phyloP scores from a whole-genome alignment of 2,329 filamentous ascomycete species.

The Fusarium nodosum region DNA sequence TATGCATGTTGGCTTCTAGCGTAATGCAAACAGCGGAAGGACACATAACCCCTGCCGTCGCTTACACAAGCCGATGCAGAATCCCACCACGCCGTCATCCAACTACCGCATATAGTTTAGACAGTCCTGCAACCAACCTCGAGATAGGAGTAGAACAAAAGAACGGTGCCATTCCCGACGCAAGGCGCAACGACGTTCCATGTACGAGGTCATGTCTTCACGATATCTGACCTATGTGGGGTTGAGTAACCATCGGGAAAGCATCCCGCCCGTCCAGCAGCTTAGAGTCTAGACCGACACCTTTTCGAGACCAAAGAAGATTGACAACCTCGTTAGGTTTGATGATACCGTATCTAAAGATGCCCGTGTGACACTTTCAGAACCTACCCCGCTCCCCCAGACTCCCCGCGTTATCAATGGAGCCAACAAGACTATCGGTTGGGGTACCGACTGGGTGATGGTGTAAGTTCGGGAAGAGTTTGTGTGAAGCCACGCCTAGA shows the following conservation, averaged over 20 bases:
- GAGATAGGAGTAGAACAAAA: slow-evolving; percentile 14
- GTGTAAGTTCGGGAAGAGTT: slow-evolving; percentile 1
- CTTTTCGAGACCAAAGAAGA: slow-evolving; percentile 2
- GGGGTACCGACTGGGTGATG: slow-evolving; percentile 28
- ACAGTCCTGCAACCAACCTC: slow-evolving; percentile 8
- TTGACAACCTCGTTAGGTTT: slow-evolving; percentile 18
- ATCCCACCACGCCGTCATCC: background rate
- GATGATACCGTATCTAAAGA: slow-evolving; percentile 3
- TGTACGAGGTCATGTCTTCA: background rate
- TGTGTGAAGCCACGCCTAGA: background rate
- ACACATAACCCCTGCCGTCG: slow-evolving; percentile 10
- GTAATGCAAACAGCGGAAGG: background rate
- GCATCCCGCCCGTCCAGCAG: slow-evolving; percentile 24
- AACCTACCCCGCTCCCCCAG: slow-evolving; percentile 37
- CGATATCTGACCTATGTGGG: slow-evolving; percentile 18
- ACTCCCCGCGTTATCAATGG: slow-evolving; percentile 32
- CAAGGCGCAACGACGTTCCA: background rate
- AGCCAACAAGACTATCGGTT: slow-evolving; percentile 22
- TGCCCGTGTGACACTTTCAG: slow-evolving; percentile 27
- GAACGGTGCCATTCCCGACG: slow-evolving; percentile 37
- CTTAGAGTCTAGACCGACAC: slow-evolving; percentile 16
- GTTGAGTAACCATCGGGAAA: slow-evolving; percentile 31
- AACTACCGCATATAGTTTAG: slow-evolving; percentile 18
- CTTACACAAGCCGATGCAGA: slow-evolving; percentile 17
- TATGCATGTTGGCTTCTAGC: slow-evolving; percentile 25